These are phyloP conservation scores for Agroathelia rolfsii DNA, from an alignment of 1,284 basidiomycete genomes.

Conservation along the genomic window DNA sequence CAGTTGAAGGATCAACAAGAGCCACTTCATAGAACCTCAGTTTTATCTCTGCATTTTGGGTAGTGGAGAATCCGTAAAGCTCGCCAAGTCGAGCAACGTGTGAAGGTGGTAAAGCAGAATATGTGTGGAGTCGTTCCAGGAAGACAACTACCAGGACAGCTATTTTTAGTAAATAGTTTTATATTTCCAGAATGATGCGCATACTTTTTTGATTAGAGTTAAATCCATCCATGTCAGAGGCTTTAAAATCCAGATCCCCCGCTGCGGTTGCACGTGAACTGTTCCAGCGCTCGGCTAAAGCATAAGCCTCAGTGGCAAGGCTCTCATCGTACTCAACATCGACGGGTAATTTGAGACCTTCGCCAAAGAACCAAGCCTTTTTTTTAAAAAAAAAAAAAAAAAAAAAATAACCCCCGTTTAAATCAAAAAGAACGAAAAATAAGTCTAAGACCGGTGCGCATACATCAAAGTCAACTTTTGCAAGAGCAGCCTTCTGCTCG, in stretches of 20 bases:
- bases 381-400: constrained; percentile 2
- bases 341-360: constrained; percentile 71
- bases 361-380: constrained; percentile 84
- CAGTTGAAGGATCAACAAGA: constrained; percentile 37
- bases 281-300: constrained; percentile 74
- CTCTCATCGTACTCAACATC: constrained; percentile 78
- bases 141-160: constrained; percentile 46
- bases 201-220: constrained; percentile 62
- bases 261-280: constrained; percentile 42
- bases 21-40: constrained; percentile 63
- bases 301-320: constrained; percentile 63
- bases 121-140: constrained; percentile 58
- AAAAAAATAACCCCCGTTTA: no score
- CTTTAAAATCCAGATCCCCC: constrained; percentile 38
- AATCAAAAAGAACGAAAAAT: constrained; percentile 3
- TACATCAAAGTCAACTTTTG: constrained; percentile 75
- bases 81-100: constrained; percentile 47
- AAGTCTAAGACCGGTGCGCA: constrained; percentile 14
- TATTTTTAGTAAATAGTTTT: constrained; percentile 3
- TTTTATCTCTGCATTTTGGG: constrained; percentile 64
- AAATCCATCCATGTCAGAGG: constrained; percentile 45
- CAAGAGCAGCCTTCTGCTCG: constrained; percentile 61
- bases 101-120: constrained; percentile 40
- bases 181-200: constrained; percentile 12
- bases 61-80: constrained; percentile 42